phyloP scores from a whole-genome alignment of 83 land plant genomes.

The Picea abies region DNA sequence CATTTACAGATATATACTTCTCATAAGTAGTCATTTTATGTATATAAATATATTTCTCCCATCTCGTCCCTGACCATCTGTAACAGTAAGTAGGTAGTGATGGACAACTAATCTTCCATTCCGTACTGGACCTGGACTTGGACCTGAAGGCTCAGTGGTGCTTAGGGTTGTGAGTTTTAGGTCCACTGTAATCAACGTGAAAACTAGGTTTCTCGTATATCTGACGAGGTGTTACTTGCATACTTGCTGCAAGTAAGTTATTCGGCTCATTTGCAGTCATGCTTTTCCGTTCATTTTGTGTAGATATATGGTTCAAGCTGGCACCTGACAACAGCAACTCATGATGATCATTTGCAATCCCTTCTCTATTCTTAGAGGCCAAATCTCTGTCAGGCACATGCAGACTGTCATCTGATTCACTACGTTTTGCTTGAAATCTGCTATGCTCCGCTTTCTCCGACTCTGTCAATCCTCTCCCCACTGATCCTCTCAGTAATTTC shows the following conservation, averaged over 20 bases:
- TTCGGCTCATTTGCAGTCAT: not conserved
- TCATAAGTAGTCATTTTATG: too few species aligned
- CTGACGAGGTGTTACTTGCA: not conserved
- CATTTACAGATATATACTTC: too few species aligned
- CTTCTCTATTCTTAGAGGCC: not conserved
- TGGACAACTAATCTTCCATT: too few species aligned
- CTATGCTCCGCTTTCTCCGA: too few species aligned
- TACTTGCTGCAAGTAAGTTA: not conserved
- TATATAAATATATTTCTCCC: too few species aligned
- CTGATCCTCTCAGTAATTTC: not conserved
- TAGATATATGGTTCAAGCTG: not conserved
- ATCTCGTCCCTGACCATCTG: too few species aligned
- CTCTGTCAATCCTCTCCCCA: too few species aligned
- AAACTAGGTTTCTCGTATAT: slow-evolving; percentile 2
- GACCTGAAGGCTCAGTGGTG: not conserved
- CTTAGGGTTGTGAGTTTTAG: slow-evolving; percentile 8
- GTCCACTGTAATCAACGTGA: slow-evolving; percentile 16
- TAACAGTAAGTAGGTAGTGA: too few species aligned
- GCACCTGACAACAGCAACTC: not conserved
- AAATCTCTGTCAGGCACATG: too few species aligned
- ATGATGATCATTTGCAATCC: not conserved
- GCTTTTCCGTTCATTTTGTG: not conserved
- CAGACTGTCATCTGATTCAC: too few species aligned
- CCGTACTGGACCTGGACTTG: too few species aligned
- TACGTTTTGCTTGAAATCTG: too few species aligned